phyloP scores from a whole-genome alignment of 257 asterid genomes.

The Lithospermum erythrorhizon region DNA sequence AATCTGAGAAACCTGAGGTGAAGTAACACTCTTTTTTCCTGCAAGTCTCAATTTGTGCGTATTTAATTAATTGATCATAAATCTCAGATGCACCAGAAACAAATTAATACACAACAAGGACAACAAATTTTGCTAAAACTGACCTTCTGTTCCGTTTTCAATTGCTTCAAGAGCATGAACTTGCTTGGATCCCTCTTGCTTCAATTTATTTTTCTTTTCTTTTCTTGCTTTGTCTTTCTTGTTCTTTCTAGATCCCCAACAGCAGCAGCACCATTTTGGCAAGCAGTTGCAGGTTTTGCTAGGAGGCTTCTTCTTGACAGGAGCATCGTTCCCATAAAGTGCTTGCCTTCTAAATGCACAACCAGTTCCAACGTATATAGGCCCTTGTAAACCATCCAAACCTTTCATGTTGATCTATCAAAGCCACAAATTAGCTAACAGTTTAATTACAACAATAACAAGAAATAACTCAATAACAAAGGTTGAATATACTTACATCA shows the following conservation, averaged over 20 bases:
- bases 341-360: conserved; percentile 96
- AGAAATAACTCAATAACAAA: neutral
- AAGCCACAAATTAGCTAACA: too few relatives aligned
- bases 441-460: too few relatives aligned
- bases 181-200: too few relatives aligned
- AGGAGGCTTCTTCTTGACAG: conserved; percentile 56
- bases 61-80: too few relatives aligned
- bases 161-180: too few relatives aligned
- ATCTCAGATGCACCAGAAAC: too few relatives aligned
- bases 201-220: too few relatives aligned
- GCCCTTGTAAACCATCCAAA: conserved; percentile 95
- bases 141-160: too few relatives aligned
- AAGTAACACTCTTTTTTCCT: conserved; percentile 36
- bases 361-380: conserved; percentile 95
- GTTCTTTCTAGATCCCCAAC: conserved; percentile 66
- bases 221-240: too few relatives aligned
- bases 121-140: too few relatives aligned
- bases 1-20: conserved; percentile 88
- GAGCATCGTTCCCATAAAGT: conserved; percentile 87
- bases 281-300: conserved; percentile 30
- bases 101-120: too few relatives aligned
- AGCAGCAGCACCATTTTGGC: conserved; percentile 26
- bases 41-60: too few relatives aligned
- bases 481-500: conserved; percentile 50
- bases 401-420: conserved; percentile 86